phyloP scores from a whole-genome alignment of 2,329 filamentous ascomycete species.

The Fusarium robinianum region DNA sequence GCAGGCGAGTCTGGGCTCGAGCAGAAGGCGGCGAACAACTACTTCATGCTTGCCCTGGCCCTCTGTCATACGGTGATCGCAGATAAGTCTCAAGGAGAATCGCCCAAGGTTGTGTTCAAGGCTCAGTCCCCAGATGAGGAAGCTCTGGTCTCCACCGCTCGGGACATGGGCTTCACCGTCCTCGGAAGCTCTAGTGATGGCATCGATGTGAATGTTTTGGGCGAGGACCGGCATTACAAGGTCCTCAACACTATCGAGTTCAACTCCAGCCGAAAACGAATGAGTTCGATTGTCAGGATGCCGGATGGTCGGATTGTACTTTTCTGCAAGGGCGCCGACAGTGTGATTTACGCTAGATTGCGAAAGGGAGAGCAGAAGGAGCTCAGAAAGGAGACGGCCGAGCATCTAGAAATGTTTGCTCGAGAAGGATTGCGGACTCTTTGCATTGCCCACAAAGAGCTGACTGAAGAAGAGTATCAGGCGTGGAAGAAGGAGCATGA shows the following conservation, averaged over 20 bases:
- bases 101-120: constrained; percentile 90
- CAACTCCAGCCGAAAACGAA: constrained; percentile 93
- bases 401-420: constrained; percentile 96
- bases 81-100: constrained; percentile 86
- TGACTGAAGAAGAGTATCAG: constrained; percentile 82
- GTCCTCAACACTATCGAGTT: constrained; percentile 97
- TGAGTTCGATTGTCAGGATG: constrained; percentile 97
- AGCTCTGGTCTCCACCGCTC: constrained; percentile 88
- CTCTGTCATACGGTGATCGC: constrained; percentile 98
- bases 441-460: constrained; percentile 83
- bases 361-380: constrained; percentile 84
- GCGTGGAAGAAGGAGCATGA: constrained; percentile 88
- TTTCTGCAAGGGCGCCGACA: constrained; percentile 97
- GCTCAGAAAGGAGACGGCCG: constrained; percentile 80
- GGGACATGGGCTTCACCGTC: constrained; percentile 94
- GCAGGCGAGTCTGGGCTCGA: constrained; percentile 74
- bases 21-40: constrained; percentile 77
- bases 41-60: constrained; percentile 93
- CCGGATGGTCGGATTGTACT: constrained; percentile 86
- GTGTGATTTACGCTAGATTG: constrained; percentile 92
- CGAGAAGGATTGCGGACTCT: constrained; percentile 92
- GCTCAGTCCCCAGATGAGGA: constrained; percentile 97
- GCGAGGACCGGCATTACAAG: constrained; percentile 80
- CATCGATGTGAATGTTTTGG: constrained; percentile 84
- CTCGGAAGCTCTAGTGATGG: constrained; percentile 79